Base-by-base conservation (phyloP, 768 basidiomycete genomes). In the Dendrothele bispora region DNA sequence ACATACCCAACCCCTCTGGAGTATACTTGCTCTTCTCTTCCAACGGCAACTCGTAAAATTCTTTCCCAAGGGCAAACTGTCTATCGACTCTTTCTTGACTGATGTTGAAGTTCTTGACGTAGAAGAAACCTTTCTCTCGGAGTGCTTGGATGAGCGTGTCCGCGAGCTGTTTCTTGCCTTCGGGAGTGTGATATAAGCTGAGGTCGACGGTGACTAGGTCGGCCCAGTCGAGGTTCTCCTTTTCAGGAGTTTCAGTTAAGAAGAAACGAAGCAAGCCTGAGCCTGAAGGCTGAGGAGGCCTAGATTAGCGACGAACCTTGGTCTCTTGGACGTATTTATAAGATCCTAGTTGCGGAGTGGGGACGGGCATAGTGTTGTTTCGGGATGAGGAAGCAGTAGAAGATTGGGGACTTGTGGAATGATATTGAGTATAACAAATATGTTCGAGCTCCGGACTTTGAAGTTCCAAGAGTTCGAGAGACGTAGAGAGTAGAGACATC, bases 211-310 rank as follows among this genome's bases (percentile, higher is more conserved):
- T 75, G 53, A 69, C 58, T 17, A 74, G 66, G 38, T 78, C 77
- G 1, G 78, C 77, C 75, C 75, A 79, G 29, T 71, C 66, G 39
- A 79, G 69, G 35, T 74, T 56, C 56, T 73, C 78, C 67, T 77
- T 54, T 76, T 70, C 53, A 54, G 18, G 14, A 35, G 21, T 22
- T 22, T 35, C 5, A 5, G 10, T 26, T 6, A 35, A 20, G 20
- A 39, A n/a, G 36, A 22, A 11, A 38, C 15, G 29, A n/a, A 12
- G 12, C 21, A 21, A 24, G 15, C 20, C 15, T 35, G 5, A 18
- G 34, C 34, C 7, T 24, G 24, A 26, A 1, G 17, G n/a, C n/a
- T n/a, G n/a, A n/a, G n/a, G n/a, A n/a, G n/a, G n/a, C n/a, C n/a
- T n/a, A n/a, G n/a, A n/a, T n/a, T n/a, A n/a, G n/a, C n/a, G 14